Percentiles rank a stretch among this genome's conserved stretches.
Evolutionary conservation across 139 green algal genomes (phyloP).

Genomic region (Picochlorum sp.): DNA sequence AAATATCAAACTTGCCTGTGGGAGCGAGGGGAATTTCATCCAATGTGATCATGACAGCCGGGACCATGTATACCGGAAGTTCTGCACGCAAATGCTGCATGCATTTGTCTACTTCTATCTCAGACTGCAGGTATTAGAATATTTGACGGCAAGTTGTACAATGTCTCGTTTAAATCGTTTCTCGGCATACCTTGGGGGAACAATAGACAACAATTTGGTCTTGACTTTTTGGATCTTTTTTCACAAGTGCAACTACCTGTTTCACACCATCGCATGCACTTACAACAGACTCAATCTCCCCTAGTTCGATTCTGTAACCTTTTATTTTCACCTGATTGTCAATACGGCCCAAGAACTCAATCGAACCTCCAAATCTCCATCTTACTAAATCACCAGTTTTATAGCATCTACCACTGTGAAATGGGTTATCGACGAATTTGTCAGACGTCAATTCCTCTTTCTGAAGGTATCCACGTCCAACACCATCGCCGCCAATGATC

Average conservation of each 20-base stretch:
- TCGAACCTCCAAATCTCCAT: constrained; percentile 19
- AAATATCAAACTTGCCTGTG: constrained; percentile 24
- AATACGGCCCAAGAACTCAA: constrained; percentile 40
- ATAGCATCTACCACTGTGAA: constrained; percentile 10
- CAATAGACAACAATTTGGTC: constrained; percentile 19
- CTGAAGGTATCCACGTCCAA: constrained; percentile 30
- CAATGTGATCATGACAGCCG: constrained; percentile 18
- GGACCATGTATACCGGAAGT: constrained; percentile 19
- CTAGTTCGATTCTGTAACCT: constrained; percentile 51
- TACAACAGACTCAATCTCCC: constrained; percentile 43
- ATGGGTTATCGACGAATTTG: constrained; percentile 32
- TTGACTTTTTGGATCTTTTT: background rate
- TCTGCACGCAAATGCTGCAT: background rate
- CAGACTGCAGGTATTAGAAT: background rate
- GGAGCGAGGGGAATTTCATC: constrained; percentile 15
- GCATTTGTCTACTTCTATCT: background rate
- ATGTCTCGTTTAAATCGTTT: background rate
- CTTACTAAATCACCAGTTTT: constrained; percentile 35
- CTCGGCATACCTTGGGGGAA: background rate
- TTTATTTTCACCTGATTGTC: constrained; percentile 48
- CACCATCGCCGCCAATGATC: constrained; percentile 27
- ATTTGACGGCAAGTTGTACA: background rate
- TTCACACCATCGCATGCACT: constrained; percentile 1
- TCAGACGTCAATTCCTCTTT: constrained; percentile 26
- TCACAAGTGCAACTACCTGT: constrained; percentile 1